Conservation (phyloP, 257 asterid genomes). For the Plectranthus barbatus region DNA sequence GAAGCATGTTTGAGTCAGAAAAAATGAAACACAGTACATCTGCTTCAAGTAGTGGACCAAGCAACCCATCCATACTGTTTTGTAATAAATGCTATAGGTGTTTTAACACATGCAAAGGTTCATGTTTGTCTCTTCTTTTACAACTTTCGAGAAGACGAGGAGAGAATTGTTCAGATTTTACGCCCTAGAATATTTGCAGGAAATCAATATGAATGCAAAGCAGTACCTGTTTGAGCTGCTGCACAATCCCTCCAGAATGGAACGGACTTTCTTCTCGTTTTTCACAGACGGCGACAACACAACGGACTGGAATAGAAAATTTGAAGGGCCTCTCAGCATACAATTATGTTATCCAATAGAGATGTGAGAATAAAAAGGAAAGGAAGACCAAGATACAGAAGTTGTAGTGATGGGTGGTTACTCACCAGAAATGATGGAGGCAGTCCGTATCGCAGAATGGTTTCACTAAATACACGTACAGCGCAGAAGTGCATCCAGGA, state of each 20-base stretch:
- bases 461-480: constrained; percentile 80
- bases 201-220: neutral
- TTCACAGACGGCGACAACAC: constrained; percentile 72
- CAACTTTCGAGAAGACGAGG: neutral
- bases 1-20: neutral
- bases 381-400: neutral
- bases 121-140: neutral
- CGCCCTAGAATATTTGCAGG: neutral
- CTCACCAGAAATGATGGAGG: constrained; percentile 65
- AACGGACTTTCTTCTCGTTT: constrained; percentile 84
- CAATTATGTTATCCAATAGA: neutral
- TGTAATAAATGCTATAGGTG: neutral
- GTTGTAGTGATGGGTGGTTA: neutral
- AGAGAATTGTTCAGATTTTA: neutral
- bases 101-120: constrained; percentile 10
- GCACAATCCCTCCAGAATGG: constrained; percentile 65
- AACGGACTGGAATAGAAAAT: constrained; percentile 52
- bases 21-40: neutral
- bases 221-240: constrained; percentile 69
- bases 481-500: constrained; percentile 99
- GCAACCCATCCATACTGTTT: constrained; percentile 6
- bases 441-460: constrained; percentile 88
- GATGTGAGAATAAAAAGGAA: neutral
- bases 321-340: neutral
- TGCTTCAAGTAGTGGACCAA: constrained; percentile 14